These are phyloP conservation scores for Cinnamomum micranthum DNA, from an alignment of 164 flowering plant genomes.

Conservation along the genomic window DNA sequence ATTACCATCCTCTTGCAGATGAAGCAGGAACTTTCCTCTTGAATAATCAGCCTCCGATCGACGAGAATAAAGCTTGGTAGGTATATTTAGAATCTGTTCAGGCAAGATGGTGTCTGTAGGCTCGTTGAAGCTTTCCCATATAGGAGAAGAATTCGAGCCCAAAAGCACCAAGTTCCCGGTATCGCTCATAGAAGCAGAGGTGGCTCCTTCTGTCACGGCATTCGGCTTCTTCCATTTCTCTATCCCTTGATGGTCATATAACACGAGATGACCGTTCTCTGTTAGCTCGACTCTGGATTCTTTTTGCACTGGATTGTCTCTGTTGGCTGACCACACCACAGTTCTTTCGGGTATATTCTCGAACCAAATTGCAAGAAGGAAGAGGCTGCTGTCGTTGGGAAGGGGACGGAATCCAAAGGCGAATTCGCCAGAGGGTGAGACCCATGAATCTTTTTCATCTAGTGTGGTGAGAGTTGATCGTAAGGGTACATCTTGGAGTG, in stretches of 20 bases:
- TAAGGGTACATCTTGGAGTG: slow-evolving; percentile 12
- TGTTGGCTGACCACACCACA: slow-evolving; percentile 36
- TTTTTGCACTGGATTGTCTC: slow-evolving; percentile 7
- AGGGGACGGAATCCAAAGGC: slow-evolving; percentile 30
- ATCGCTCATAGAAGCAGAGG: slow-evolving; percentile 37
- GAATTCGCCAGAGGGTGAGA: slow-evolving; percentile 31
- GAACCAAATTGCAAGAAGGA: slow-evolving; percentile 32
- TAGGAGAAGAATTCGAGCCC: not conserved
- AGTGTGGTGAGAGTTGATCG: slow-evolving; percentile 25
- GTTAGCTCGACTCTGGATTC: slow-evolving; percentile 31
- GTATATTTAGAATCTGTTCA: slow-evolving; percentile 14
- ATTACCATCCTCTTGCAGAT: slow-evolving; percentile 22
- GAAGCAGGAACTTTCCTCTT: slow-evolving; percentile 8
- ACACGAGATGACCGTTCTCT: slow-evolving; percentile 14
- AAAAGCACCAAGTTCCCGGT: slow-evolving; percentile 39
- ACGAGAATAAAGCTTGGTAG: slow-evolving; percentile 14
- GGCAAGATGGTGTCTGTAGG: slow-evolving; percentile 44
- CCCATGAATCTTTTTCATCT: slow-evolving; percentile 15
- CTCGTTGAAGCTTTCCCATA: slow-evolving; percentile 33
- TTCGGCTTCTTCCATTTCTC: not conserved
- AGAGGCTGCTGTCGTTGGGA: not conserved
- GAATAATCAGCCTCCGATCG: slow-evolving; percentile 20
- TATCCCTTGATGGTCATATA: slow-evolving; percentile 19
- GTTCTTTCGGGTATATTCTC: slow-evolving; percentile 28
- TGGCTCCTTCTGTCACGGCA: slow-evolving; percentile 6